These are phyloP conservation scores for Terana coerulea DNA, from an alignment of 768 basidiomycete genomes.

Conservation along the genomic window DNA sequence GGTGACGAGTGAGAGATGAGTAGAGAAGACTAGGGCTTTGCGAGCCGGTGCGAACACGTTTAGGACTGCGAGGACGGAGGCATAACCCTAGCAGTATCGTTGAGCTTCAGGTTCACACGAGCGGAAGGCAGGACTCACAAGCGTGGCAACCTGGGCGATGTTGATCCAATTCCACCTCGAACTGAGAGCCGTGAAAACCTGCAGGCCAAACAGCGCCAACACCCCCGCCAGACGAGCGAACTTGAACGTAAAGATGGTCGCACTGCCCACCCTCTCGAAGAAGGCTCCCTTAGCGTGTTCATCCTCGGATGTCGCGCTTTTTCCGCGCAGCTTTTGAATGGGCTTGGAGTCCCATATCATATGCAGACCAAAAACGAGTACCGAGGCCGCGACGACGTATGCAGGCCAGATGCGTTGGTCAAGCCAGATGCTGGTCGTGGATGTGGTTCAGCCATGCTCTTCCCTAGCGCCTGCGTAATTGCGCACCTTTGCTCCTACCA, in stretches of 20 bases:
- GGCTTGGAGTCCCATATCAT: not conserved
- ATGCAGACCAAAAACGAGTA: not conserved
- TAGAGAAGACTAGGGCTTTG: not conserved
- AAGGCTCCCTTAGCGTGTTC: not conserved
- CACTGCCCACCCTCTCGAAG: not conserved
- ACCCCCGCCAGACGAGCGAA: not conserved
- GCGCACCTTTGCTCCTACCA: not conserved
- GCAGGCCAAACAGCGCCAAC: not conserved
- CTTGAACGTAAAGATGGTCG: constrained; percentile 8
- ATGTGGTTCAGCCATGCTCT: not conserved
- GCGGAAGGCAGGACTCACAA: not conserved
- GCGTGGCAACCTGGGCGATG: not conserved
- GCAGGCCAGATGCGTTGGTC: constrained; percentile 7
- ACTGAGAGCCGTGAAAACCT: not conserved
- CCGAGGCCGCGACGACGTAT: constrained; percentile 1
- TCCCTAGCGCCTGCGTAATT: not conserved
- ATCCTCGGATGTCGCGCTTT: not conserved
- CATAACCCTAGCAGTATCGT: constrained; percentile 2
- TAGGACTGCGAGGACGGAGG: not conserved
- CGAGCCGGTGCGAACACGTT: not conserved
- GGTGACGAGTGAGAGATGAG: constrained; percentile 12
- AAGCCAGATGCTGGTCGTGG: constrained; percentile 5
- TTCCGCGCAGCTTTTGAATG: not conserved
- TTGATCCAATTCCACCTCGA: not conserved
- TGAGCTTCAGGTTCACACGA: not conserved